Evolutionary conservation across 805 yeast genomes (phyloP), one percentile per base, ranked within the genome.

Genomic region (Henningerozyma blattae): DNA sequence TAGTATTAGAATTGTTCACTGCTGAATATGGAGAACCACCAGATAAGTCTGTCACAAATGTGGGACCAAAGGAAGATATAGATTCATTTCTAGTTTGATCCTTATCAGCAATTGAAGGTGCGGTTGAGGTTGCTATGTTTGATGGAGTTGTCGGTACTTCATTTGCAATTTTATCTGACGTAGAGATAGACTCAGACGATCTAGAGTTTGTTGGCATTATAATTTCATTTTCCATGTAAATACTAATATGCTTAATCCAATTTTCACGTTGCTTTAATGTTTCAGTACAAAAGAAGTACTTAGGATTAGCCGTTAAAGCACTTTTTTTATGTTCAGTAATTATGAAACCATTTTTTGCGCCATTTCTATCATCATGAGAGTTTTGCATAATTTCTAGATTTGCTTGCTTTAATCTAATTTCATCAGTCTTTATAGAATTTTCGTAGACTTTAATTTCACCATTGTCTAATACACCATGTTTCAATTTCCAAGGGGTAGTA

Each of bases 221-320:
- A 24, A 24, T 15, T 24, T 24, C 27, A 24, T 24, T 24, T 24
- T 24, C 27, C 5, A 24, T 15, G n/a, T 12, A 24, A 12, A 5
- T 13, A 24, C 27, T 24, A 12, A 24, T 12, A 10, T 12, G 7
- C n/a, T 15, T 24, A 15, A 80, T 69, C 87, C 91, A 80, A 13
- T 61, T 61, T 44, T 77, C 84, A 37, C 85, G 65, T 45, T 83
- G 94, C 16, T 62, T 66, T 32, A 76, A 80, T 4, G 78, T 72
- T 50, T 85, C 93, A 2, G 87, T 80, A 54, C 91, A 82, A 36
- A 84, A 68, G 30, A 72, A 66, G 44, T 77, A 81, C 38, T 66
- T 73, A 2, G 70, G 68, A 25, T 44, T 40, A 18, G 47, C 42
- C 3, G 55, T 47, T 41, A 58, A 30, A 19, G 60, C 62, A 26